Evolutionary conservation across 1,284 basidiomycete genomes (phyloP).

Genomic region (Exobasidium cylindrosporum): DNA sequence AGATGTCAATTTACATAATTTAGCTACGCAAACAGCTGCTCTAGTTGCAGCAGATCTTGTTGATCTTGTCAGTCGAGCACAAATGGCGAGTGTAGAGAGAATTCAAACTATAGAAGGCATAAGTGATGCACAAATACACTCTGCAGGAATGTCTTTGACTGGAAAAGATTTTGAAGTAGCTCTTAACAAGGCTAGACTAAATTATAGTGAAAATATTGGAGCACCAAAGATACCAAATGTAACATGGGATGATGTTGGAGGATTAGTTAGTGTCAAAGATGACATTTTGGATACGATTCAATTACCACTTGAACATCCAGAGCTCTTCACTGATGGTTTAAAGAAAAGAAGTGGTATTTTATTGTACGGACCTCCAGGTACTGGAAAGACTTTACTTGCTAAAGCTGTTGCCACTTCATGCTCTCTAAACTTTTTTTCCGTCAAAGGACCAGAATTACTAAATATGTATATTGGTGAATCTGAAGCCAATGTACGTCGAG

Average conservation of each 20-base stretch:
- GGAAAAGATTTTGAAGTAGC: conserved; percentile 72
- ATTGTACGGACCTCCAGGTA: conserved; percentile 58
- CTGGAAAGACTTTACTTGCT: conserved; percentile 59
- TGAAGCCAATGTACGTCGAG: conserved; percentile 58
- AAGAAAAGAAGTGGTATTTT: conserved; percentile 76
- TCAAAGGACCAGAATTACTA: conserved; percentile 59
- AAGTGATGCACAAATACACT: background rate
- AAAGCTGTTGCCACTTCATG: conserved; percentile 67
- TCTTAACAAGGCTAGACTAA: conserved; percentile 70
- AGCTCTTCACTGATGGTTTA: conserved; percentile 84
- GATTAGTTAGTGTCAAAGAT: conserved; percentile 78
- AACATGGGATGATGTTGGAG: conserved; percentile 96
- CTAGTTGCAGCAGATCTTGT: conserved; percentile 79
- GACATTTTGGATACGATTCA: conserved; percentile 98
- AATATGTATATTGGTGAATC: conserved; percentile 60
- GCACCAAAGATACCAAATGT: conserved; percentile 95
- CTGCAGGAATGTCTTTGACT: conserved; percentile 65
- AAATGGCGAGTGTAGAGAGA: conserved; percentile 65
- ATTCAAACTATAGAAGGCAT: conserved; percentile 49
- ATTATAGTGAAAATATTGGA: conserved; percentile 88
- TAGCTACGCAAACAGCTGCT: conserved; percentile 89
- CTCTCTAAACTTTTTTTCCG: conserved; percentile 59
- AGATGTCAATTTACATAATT: conserved; percentile 70
- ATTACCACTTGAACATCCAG: conserved; percentile 87
- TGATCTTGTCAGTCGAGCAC: conserved; percentile 68